Base-by-base conservation (phyloP, 2,329 filamentous ascomycete genomes). In the Trichophyton schoenleinii region DNA sequence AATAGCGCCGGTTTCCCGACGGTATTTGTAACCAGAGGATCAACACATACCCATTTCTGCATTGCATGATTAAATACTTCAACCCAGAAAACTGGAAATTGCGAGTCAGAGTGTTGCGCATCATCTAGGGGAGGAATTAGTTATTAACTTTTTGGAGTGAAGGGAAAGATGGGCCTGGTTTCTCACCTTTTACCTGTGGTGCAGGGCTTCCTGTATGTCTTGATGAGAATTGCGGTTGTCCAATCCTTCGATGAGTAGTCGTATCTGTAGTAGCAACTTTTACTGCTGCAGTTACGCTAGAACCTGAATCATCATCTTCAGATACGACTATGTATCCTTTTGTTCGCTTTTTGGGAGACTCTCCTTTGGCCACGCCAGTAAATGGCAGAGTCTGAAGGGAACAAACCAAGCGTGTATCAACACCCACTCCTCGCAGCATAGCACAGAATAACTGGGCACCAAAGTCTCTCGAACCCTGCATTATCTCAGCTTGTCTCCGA, bases 371-470 rank as follows among this genome's bases (percentile, higher is more conserved):
- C 11, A 73, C 72, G 2, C 75, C 80, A 1, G 80, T 78, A 66
- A 91, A 91, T 0, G 88, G 81, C 0, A 99, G 78, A 1, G 87
- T 84, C 66, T 99, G 94, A 2, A 99, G 76, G 3, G 94, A 99
- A 72, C 91, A 96, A 0, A 97, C 88, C 3, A 99, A 79, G 11
- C 94, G 83, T 3, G 89, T 81, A 64, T 90, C 84, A 5, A 97
- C 84, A 2, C 89, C 91, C n/a, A 82, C 84, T n/a, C 85, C 83
- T 18, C 94, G 85, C 3, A 99, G 79, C 36, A 97, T 74, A 2
- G 91, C 88, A 71, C 94, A 97, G 68, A 95, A 96, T 0, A 99
- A 73, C 71, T 97, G 91, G 1, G 90, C 88, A 0, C 91, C 94
- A 8, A 95, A 80, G 71, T 99, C 94, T 65, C 91, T 84, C 7